A percentile compares a stretch with the other conserved stretches of the same genome.
Evolutionary conservation across 495 filamentous ascomycete genomes (phyloP).

Genomic region (Hyaloscypha variabilis): DNA sequence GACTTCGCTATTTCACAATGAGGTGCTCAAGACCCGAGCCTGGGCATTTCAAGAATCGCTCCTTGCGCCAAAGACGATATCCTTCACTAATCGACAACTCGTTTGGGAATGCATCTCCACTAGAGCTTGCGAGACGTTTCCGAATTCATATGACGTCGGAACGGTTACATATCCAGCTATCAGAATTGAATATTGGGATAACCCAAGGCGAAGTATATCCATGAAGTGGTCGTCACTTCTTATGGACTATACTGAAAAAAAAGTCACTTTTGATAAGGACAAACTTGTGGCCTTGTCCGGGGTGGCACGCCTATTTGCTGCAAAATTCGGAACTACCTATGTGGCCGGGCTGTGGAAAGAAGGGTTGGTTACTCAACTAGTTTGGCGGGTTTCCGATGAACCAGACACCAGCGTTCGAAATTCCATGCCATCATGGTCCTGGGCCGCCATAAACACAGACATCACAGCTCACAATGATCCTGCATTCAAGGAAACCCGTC

Average conservation of each 20-base stretch:
- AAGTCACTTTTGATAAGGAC: slow-evolving; percentile 1
- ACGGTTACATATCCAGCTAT: neutral
- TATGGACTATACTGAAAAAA: neutral
- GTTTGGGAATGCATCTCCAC: neutral
- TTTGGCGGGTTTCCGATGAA: neutral
- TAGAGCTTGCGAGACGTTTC: slow-evolving; percentile 11
- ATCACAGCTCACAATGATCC: neutral
- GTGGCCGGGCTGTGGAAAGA: slow-evolving; percentile 15
- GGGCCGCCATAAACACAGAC: neutral
- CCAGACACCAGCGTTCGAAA: neutral
- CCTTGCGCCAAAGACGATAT: slow-evolving; percentile 8
- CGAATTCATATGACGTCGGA: slow-evolving; percentile 1
- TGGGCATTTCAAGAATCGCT: slow-evolving; percentile 13
- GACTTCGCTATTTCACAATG: neutral
- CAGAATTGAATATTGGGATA: neutral
- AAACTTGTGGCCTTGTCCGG: slow-evolving; percentile 8
- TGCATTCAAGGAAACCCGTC: too few relatives aligned
- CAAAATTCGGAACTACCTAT: neutral
- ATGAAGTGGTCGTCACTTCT: neutral
- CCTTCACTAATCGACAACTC: slow-evolving; percentile 2
- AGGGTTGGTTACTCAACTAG: neutral
- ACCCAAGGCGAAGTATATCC: neutral
- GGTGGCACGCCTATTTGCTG: neutral
- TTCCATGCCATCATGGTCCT: slow-evolving; percentile 2
- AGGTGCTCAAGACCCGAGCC: neutral